Conservation (phyloP, 192 early-diverging fungal genomes). For the Linnemannia zychae region DNA sequence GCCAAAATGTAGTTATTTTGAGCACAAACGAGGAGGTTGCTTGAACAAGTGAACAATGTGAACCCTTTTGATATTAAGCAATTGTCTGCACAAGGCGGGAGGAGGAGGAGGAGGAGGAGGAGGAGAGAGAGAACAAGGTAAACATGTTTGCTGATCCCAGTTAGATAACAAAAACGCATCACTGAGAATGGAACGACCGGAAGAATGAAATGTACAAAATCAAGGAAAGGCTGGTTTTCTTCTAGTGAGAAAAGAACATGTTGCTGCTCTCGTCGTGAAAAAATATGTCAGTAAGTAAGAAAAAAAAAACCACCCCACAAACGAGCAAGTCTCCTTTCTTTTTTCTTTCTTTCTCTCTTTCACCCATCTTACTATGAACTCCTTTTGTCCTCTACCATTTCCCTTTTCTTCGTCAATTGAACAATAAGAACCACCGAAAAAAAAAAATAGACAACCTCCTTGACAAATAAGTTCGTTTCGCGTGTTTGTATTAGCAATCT, state of each 20-base stretch:
- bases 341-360: not conserved
- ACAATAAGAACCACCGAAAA: not conserved
- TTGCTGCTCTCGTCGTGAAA: not conserved
- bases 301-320: not conserved
- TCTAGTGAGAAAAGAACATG: no score
- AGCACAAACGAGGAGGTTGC: constrained; percentile 4
- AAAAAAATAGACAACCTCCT: not conserved
- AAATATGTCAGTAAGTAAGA: not conserved
- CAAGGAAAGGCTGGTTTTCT: not conserved
- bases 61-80: not conserved
- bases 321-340: constrained; percentile 5
- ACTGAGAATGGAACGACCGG: not conserved
- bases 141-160: not conserved
- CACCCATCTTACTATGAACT: not conserved
- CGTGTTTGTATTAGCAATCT: not conserved
- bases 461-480: not conserved
- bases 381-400: not conserved
- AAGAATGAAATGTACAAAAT: not conserved
- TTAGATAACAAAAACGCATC: not conserved
- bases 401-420: not conserved
- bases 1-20: not conserved
- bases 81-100: no score
- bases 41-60: not conserved
- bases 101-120: no score
- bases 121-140: no score